These are phyloP conservation scores for Gossypium raimondii DNA, from an alignment of 345 rosid genomes.

Conservation along the genomic window DNA sequence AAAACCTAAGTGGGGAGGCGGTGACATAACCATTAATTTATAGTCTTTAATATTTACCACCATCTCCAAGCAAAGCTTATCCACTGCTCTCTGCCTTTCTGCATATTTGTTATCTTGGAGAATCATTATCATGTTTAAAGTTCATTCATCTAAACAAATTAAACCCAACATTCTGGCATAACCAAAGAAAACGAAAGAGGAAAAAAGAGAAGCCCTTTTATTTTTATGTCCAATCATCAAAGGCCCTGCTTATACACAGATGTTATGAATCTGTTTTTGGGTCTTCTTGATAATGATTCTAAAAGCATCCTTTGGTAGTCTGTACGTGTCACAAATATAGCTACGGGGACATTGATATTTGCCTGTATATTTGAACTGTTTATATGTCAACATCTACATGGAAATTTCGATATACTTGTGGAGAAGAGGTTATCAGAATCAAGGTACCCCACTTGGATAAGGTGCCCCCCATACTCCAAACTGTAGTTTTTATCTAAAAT, in stretches of 20 bases:
- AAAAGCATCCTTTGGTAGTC: not conserved
- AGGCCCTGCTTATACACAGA: not conserved
- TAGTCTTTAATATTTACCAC: not conserved
- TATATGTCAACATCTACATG: slow-evolving; percentile 22
- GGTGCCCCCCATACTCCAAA: slow-evolving; percentile 9
- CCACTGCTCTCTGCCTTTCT: not conserved
- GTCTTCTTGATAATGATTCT: not conserved
- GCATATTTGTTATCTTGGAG: not conserved
- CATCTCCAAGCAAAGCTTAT: slow-evolving; percentile 17
- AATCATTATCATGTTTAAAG: slow-evolving; percentile 11
- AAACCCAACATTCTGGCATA: slow-evolving; percentile 19
- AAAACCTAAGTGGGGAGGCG: slow-evolving; percentile 25
- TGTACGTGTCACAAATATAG: not conserved
- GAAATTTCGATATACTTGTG: not conserved
- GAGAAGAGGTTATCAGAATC: slow-evolving; percentile 13
- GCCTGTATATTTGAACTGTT: slow-evolving; percentile 9
- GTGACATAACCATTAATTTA: slow-evolving; percentile 12
- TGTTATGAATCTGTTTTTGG: too few species aligned
- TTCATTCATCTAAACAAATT: not conserved
- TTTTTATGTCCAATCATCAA: not conserved
- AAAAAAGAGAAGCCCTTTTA: not conserved
- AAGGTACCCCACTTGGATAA: slow-evolving; percentile 14
- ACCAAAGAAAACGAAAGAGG: not conserved
- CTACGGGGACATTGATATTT: slow-evolving; percentile 1
- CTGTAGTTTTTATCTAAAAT: slow-evolving; percentile 13